These are phyloP conservation scores for Vaccinium corymbosum DNA, from an alignment of 148 eudicot species.

Conservation along the genomic window DNA sequence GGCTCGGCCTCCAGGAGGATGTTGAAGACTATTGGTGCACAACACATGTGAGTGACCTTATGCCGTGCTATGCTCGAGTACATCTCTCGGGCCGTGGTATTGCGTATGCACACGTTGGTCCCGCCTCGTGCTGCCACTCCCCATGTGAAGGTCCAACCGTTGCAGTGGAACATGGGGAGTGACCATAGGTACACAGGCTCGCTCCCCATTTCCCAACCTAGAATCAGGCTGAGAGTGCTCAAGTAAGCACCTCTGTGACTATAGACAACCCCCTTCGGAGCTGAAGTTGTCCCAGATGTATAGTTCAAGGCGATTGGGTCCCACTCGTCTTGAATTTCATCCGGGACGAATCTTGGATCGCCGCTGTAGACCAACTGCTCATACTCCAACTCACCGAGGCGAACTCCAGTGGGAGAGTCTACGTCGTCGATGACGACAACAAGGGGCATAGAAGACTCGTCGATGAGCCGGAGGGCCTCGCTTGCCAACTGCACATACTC, in stretches of 20 bases:
- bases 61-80: slow-evolving; percentile 45
- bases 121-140: slow-evolving; percentile 92
- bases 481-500: slow-evolving; percentile 45
- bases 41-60: slow-evolving; percentile 83
- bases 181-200: slow-evolving; percentile 82
- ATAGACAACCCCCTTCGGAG: slow-evolving; percentile 83
- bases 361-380: slow-evolving; percentile 54
- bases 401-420: slow-evolving; percentile 40
- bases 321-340: slow-evolving; percentile 55
- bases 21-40: slow-evolving; percentile 73
- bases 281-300: slow-evolving; percentile 83
- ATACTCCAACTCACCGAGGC: slow-evolving; percentile 55
- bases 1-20: slow-evolving; percentile 53
- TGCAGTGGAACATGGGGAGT: slow-evolving; percentile 93
- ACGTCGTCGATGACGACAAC: slow-evolving; percentile 57
- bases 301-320: slow-evolving; percentile 75
- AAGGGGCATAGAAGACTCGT: slow-evolving; percentile 30
- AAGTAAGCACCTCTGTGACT: slow-evolving; percentile 35
- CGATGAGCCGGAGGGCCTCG: slow-evolving; percentile 49
- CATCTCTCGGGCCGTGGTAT: slow-evolving; percentile 51
- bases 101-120: slow-evolving; percentile 81
- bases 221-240: slow-evolving; percentile 59
- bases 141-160: slow-evolving; percentile 97
- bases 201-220: slow-evolving; percentile 78
- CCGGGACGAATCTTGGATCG: slow-evolving; percentile 28